A percentile compares a stretch with the other conserved stretches of the same genome.
Conservation (phyloP, 495 filamentous ascomycete species). For the Jackrogersella minutella region DNA sequence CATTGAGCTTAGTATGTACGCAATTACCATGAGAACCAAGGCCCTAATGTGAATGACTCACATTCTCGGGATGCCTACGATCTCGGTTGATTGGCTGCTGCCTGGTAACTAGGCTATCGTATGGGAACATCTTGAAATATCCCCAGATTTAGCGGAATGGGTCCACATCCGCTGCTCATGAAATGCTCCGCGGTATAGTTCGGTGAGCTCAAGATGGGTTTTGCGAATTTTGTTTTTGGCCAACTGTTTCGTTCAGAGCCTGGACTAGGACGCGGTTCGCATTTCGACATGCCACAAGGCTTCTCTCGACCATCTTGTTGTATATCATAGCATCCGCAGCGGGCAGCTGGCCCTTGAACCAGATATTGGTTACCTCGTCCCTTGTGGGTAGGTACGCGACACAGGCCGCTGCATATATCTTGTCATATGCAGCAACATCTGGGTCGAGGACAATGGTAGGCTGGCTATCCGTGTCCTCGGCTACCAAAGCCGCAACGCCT, state of each 20-base stretch:
- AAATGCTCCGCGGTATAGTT: neutral
- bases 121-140: neutral
- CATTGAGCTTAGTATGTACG: neutral
- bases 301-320: conserved; percentile 52
- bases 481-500: conserved; percentile 84
- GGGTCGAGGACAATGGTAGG: conserved; percentile 80
- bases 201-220: conserved; percentile 28
- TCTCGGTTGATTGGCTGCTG: neutral
- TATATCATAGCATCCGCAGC: conserved; percentile 51
- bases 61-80: neutral
- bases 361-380: conserved; percentile 92
- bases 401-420: conserved; percentile 80
- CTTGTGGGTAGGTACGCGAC: conserved; percentile 87
- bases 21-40: neutral
- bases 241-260: conserved; percentile 48
- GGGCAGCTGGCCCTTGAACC: conserved; percentile 79
- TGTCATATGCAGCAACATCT: conserved; percentile 79
- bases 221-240: conserved; percentile 32
- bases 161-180: neutral
- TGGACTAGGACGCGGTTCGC: conserved; percentile 54
- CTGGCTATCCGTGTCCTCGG: conserved; percentile 42
- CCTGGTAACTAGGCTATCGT: neutral
- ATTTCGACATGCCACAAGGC: conserved; percentile 53
- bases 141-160: neutral
- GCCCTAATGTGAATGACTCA: neutral